phyloP scores from a whole-genome alignment of 106 monocot genomes.

The Phalaenopsis aphrodite region DNA sequence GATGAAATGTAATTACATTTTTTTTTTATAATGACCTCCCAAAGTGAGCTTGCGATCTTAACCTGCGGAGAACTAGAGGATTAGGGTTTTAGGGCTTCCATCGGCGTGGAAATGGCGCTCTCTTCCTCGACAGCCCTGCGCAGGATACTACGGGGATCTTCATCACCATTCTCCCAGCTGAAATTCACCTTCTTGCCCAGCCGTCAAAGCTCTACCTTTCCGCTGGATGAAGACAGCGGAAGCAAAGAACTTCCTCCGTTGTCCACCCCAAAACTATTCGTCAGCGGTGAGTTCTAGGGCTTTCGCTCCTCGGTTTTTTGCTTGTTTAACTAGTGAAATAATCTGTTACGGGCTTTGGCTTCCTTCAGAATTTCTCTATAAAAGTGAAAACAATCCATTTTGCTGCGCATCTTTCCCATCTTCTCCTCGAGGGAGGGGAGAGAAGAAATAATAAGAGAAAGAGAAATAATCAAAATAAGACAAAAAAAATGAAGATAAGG shows the following conservation, averaged over 20 bases:
- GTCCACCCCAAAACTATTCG: conserved; percentile 6
- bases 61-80: not conserved
- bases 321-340: not conserved
- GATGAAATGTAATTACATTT: no score
- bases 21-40: no score
- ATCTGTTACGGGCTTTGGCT: not conserved
- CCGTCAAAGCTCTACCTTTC: conserved; percentile 6
- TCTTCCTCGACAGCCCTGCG: conserved; percentile 1
- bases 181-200: not conserved
- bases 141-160: not conserved
- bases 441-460: not conserved
- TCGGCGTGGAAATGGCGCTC: not conserved
- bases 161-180: not conserved
- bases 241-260: conserved; percentile 8
- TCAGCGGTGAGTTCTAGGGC: conserved; percentile 8
- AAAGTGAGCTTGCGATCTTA: no score
- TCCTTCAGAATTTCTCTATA: not conserved
- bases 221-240: conserved; percentile 1
- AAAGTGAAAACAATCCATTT: not conserved
- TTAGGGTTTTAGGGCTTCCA: conserved; percentile 1
- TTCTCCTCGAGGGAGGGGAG: not conserved
- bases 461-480: not conserved
- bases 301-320: not conserved
- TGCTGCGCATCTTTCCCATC: not conserved
- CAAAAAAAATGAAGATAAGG: no score